These are phyloP conservation scores for Sphaerulina vaccinii DNA, from an alignment of 2,329 filamentous ascomycete species.

Conservation along the genomic window DNA sequence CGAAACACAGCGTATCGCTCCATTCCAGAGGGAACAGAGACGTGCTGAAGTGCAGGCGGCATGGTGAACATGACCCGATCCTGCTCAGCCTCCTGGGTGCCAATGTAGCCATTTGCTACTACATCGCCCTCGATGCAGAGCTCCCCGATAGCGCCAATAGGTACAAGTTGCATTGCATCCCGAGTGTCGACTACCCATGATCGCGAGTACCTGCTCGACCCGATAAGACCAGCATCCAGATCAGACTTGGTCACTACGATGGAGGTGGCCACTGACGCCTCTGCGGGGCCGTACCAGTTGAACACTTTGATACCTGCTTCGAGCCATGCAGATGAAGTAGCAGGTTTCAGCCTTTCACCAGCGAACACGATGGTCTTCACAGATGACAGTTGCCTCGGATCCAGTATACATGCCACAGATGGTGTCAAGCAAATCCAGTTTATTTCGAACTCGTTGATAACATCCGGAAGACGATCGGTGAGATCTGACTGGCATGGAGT, in stretches of 20 bases:
- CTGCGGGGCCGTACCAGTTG: constrained; percentile 47
- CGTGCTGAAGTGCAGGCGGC: constrained; percentile 33
- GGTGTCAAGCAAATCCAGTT: constrained; percentile 14
- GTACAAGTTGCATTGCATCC: constrained; percentile 4
- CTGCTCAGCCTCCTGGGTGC: constrained; percentile 28
- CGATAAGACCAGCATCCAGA: constrained; percentile 1
- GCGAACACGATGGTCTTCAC: constrained; percentile 18
- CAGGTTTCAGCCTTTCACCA: constrained; percentile 18
- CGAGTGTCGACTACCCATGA: neutral
- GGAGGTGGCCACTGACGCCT: constrained; percentile 26
- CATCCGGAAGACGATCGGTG: neutral
- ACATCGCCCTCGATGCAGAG: constrained; percentile 47
- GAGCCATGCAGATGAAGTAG: constrained; percentile 8
- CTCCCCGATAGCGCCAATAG: constrained; percentile 38
- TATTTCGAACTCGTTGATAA: constrained; percentile 4
- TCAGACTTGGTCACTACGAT: neutral
- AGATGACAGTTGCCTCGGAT: neutral
- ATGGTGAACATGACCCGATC: constrained; percentile 31
- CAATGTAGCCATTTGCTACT: constrained; percentile 46
- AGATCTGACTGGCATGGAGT: constrained; percentile 1
- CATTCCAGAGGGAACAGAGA: too few species aligned
- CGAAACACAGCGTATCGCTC: neutral
- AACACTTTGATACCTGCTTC: constrained; percentile 36
- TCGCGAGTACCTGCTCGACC: neutral
- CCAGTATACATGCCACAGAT: constrained; percentile 10